Base-by-base conservation (phyloP, 768 basidiomycete species). In the Peribolospora kevripleyi region DNA sequence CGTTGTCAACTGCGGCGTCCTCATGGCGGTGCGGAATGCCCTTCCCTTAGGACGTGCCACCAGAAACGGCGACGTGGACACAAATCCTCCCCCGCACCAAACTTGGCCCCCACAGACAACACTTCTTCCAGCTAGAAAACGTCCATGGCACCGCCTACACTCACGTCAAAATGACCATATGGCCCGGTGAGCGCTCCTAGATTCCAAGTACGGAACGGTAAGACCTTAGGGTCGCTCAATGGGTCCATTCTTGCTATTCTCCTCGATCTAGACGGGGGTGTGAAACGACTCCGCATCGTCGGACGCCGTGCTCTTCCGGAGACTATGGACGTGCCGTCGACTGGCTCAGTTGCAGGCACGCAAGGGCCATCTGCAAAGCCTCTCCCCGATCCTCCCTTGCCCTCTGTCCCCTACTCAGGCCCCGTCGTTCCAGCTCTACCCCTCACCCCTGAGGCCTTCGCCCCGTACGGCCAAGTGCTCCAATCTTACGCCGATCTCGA, bases 251-350 rank as follows among this genome's bases (percentile, higher is more conserved):
- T 25, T 25, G 25, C 25, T 25, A 25, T 25, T 25, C 25, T 25
- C 25, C 25, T 25, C 25, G 25, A 25, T 25, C 25, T 25, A 70
- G 91, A 98, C 63, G 93, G 93, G 47, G 93, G 93, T 37, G 69
- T 95, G 64, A 97, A 97, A 69, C 77, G 93, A 36, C 72, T 98
- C n/a, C 76, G 93, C 57, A 67, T 93, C 51, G 71, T 78, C 60
- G 86, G 93, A 5, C 69, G 73, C 54, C 74, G 76, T 50, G 72
- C 72, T 8, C 45, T 46, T 4, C 36, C 48, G 48, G 42, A 13
- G 11, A 14, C 40, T 37, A 39, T 50, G 36, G 48, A 41, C 25
- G 46, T 10, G 42, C 45, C 51, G 8, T 42, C 48, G 48, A 36
- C 25, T 10, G 10, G 11, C 25, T 53, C 9, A 40, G 40, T 50